Percentiles rank a stretch among this genome's conserved stretches.
Conservation (phyloP, 768 basidiomycete genomes). For the Suillus brevipes region DNA sequence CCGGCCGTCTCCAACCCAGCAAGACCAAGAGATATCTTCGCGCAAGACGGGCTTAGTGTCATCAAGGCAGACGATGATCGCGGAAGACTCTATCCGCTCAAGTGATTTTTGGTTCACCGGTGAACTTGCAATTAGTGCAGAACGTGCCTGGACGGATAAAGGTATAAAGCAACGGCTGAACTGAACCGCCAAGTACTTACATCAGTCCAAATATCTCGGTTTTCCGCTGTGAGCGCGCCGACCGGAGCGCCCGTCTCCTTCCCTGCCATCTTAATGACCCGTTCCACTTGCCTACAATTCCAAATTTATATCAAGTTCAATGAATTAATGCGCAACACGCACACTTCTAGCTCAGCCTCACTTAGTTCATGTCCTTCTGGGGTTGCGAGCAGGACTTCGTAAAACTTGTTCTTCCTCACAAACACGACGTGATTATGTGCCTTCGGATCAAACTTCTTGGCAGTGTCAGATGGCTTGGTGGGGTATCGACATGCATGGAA, state of each 20-base stretch:
- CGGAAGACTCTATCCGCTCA: conserved; percentile 84
- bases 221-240: conserved; percentile 86
- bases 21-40: conserved; percentile 77
- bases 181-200: conserved; percentile 50
- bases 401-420: conserved; percentile 90
- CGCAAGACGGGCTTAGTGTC: conserved; percentile 78
- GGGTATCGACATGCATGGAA: conserved; percentile 96
- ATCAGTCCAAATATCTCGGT: conserved; percentile 88
- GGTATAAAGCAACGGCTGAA: neutral
- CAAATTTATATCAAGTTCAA: conserved; percentile 9
- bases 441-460: conserved; percentile 72
- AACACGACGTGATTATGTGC: conserved; percentile 88
- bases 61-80: conserved; percentile 86
- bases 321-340: conserved; percentile 19
- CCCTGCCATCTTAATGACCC: conserved; percentile 67
- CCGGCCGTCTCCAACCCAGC: conserved; percentile 88
- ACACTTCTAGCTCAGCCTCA: conserved; percentile 81
- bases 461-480: conserved; percentile 77
- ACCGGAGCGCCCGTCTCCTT: conserved; percentile 48
- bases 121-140: conserved; percentile 62
- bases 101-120: conserved; percentile 66
- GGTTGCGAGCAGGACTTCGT: conserved; percentile 70
- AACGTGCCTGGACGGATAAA: conserved; percentile 44
- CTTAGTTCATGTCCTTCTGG: conserved; percentile 68
- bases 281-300: conserved; percentile 56